These are phyloP conservation scores for Tolypocladium paradoxum DNA, from an alignment of 2,329 filamentous ascomycete genomes.

Conservation along the genomic window DNA sequence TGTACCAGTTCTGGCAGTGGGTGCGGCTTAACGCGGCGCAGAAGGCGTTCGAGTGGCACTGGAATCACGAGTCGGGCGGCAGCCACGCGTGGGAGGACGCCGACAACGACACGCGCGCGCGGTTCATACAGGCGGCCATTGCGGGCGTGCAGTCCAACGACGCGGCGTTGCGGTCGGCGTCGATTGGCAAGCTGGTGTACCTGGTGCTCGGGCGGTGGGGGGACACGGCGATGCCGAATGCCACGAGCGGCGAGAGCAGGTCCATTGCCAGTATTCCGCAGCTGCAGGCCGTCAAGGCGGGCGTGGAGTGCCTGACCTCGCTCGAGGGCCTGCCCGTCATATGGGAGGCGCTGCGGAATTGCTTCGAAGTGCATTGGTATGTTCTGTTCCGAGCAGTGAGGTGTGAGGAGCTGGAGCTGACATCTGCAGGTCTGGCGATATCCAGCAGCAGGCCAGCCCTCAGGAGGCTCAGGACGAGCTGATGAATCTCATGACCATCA, in stretches of 20 bases:
- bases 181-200: constrained; percentile 48
- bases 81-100: constrained; percentile 53
- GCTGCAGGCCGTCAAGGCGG: constrained; percentile 47
- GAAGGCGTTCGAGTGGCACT: constrained; percentile 66
- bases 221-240: constrained; percentile 47
- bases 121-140: constrained; percentile 48
- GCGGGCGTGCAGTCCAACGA: constrained; percentile 32
- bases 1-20: constrained; percentile 80
- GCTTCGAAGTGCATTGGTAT: constrained; percentile 44
- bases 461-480: constrained; percentile 49
- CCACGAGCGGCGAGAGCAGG: constrained; percentile 27
- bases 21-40: constrained; percentile 66
- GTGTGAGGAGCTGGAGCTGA: constrained; percentile 16
- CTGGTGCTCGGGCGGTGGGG: constrained; percentile 61
- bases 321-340: constrained; percentile 38
- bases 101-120: constrained; percentile 40
- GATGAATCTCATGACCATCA: constrained; percentile 51
- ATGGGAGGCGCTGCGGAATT: constrained; percentile 37
- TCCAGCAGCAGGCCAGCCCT: constrained; percentile 29
- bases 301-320: constrained; percentile 39
- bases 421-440: constrained; percentile 33
- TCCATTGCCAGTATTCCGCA: constrained; percentile 45
- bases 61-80: constrained; percentile 41
- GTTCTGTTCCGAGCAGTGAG: constrained; percentile 6
- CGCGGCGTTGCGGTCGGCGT: constrained; percentile 36